These are phyloP conservation scores for Lolium perenne DNA, from an alignment of 176 grass and related monocot genomes.

Conservation along the genomic window DNA sequence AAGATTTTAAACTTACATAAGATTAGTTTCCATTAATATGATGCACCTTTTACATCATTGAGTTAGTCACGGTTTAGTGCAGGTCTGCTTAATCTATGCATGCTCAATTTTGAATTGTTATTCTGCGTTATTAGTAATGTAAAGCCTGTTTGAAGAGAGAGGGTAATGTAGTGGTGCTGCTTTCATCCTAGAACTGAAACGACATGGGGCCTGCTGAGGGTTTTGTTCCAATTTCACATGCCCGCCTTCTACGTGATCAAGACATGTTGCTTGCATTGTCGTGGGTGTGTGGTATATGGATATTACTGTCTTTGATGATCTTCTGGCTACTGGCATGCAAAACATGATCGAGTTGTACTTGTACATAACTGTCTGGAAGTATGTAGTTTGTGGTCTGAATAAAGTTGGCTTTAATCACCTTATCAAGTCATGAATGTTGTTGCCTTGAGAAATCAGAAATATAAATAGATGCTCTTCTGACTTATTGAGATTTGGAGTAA, in stretches of 20 bases:
- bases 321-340: background rate
- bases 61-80: background rate
- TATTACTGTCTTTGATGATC: background rate
- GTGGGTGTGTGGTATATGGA: background rate
- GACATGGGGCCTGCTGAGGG: too few species aligned
- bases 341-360: background rate
- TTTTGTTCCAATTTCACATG: too few species aligned
- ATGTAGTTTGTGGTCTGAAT: background rate
- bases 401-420: background rate
- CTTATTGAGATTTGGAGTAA: too few species aligned
- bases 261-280: background rate
- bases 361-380: background rate
- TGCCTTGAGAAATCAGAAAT: too few species aligned
- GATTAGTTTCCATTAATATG: background rate
- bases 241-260: background rate
- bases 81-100: too few species aligned
- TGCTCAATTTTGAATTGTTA: too few species aligned
- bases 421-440: background rate
- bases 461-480: too few species aligned
- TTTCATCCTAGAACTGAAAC: too few species aligned
- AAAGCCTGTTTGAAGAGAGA: too few species aligned
- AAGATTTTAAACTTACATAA: background rate
- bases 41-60: background rate
- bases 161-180: too few species aligned
- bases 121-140: too few species aligned